These are phyloP conservation scores for Limnomonas spitsbergensis DNA, from an alignment of 139 green algal genomes.

Conservation along the genomic window DNA sequence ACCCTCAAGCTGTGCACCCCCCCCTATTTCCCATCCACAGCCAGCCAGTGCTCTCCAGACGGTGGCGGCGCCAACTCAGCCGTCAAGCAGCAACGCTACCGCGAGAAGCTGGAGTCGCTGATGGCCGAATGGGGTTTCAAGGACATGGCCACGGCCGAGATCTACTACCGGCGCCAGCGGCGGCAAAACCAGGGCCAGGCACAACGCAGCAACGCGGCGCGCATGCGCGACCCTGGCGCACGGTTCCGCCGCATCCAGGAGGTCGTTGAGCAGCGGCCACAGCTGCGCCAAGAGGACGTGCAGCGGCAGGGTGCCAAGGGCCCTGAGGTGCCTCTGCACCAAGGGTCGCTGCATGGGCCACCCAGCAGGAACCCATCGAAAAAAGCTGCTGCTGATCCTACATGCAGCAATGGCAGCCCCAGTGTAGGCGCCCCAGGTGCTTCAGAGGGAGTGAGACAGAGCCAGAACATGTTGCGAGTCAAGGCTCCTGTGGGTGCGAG, in stretches of 20 bases:
- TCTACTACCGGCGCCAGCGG: slow-evolving; percentile 42
- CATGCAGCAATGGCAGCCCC: neutral
- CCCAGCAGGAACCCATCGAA: neutral
- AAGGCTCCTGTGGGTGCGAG: too few relatives aligned
- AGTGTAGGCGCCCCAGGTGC: too few relatives aligned
- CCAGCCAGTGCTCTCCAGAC: neutral
- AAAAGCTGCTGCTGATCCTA: neutral
- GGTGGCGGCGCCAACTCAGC: neutral
- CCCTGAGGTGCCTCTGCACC: neutral
- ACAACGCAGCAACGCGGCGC: slow-evolving; percentile 6
- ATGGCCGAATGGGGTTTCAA: slow-evolving; percentile 60
- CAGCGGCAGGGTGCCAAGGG: neutral
- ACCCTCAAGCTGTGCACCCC: neutral
- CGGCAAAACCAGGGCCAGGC: slow-evolving; percentile 26
- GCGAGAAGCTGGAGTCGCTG: slow-evolving; percentile 37
- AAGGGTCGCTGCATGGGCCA: neutral
- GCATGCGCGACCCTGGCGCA: neutral
- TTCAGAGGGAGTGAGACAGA: neutral
- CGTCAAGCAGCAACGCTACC: slow-evolving; percentile 15
- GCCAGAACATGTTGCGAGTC: neutral
- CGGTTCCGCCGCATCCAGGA: slow-evolving; percentile 1
- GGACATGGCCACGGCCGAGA: slow-evolving; percentile 52
- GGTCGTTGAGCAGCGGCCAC: neutral
- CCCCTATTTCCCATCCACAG: neutral
- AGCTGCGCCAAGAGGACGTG: slow-evolving; percentile 10